Base-by-base conservation (phyloP, 139 green algal species). In the Eudorina sp. region DNA sequence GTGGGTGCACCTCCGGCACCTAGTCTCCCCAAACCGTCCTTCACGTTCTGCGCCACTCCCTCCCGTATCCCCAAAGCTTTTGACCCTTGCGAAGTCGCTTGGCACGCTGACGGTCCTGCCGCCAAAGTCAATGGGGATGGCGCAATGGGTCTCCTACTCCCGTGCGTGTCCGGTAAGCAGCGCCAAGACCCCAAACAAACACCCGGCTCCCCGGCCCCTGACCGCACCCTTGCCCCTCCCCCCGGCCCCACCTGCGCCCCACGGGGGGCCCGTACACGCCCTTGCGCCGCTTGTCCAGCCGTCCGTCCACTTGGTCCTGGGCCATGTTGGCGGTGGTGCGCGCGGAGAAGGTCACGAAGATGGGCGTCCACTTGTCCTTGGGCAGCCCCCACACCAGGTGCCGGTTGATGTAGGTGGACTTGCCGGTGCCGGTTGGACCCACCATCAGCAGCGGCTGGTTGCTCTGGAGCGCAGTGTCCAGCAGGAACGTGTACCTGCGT, bases 291-390 rank as follows among this genome's bases (percentile, higher is more conserved):
- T 95, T 96, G 85, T 97, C 95, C 85, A 97, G 84, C 2, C 93
- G 86, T n/a, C 92, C 92, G 75, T 97, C 94, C 4, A 95, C 89
- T 90, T 97, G 94, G n/a, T 97, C 94, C 85, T 97, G 95, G 18
- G 90, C 90, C 93, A 94, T 95, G 88, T 95, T 96, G 48, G 92
- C 92, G 41, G 88, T 95, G 9, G 95, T 96, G 46, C 94, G 75
- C 1, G 95, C 94, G 23, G 89, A 94, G 72, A 97, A 90, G 25
- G 95, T 96, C 55, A 97, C 72, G 74, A 94, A 94, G 27, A 96
- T 88, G 31, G 93, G 93, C 38, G 90, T 91, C 93, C 93, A 97
- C 46, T 76, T 81, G 31, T 92, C 93, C 38, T 90, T 90, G 1
- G 93, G 83, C 86, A 97, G 90, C 31, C 86, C 91, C 64, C 80